Evolutionary conservation across 306 rosid genomes (phyloP), one percentile per base, ranked within the genome.

Genomic region (Fagus sylvatica): DNA sequence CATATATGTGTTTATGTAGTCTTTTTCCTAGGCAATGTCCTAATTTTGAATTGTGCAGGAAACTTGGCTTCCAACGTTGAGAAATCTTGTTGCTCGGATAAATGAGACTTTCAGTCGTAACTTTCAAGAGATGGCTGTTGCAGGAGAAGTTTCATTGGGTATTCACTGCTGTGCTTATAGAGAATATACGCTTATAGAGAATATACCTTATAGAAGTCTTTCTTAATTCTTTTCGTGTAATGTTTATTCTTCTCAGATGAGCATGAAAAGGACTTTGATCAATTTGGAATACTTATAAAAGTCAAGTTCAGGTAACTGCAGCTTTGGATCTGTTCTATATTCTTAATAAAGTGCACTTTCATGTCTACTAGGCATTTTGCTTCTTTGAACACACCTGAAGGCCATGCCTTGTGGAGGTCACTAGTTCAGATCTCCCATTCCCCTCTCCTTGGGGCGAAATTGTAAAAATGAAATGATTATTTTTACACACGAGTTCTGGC

Each of bases 111-210:
- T 95, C 65, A 84, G 97, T 59, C 84, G 71, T 71, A 95, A 95
- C 86, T 92, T 95, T 82, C 90, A 84, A 88, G 98, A 95, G 87
- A 95, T 95, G 98, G 98, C 98, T 64, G 98, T 95, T 79, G 98
- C 98, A 12, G 98, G 98, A 80, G 98, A 95, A 87, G 98, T 95
- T 81, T 89, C 89, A 67, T 81, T 95, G 79, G 98, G 98, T 95
- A 80, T 77, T 68, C 53, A 13, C 33, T 75, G 75, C 49, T 62
- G 28, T 43, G 70, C 41, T 80, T 22, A 68, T 54, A 57, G 67
- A 65, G 56, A 61, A 75, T 66, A 37, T 61, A 60, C 40, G 69
- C 75, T 68, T 11, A 48, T 61, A 66, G 49, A 55, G 28, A 22
- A 22, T 22, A 22, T 60, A 51, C 66, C 40, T 33, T 76, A 41